Base-by-base conservation (phyloP, 371 early-diverging fungal genomes). In the Lichtheimia hyalospora region DNA sequence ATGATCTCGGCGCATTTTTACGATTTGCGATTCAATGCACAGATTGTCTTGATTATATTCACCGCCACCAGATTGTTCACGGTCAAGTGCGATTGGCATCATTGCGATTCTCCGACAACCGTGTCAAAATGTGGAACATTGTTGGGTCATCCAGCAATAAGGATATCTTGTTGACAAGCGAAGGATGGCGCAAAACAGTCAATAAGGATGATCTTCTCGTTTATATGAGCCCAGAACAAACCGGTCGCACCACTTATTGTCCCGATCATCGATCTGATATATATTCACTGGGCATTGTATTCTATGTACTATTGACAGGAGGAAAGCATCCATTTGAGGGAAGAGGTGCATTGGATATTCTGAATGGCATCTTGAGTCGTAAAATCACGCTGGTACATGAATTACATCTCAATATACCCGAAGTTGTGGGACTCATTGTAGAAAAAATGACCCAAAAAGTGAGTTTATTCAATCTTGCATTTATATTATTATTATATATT, bases 371-470 rank as follows among this genome's bases (percentile, higher is more conserved):
- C 7, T 58, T 84, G 7, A 75, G 81, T 50, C 69, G 62, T 21
- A 81, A 76, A 49, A 60, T 84, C 8, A 74, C 80, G 0, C 61
- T 76, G 5, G 64, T 81, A 16, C 64, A 76, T 40, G 69, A 76
- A 41, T 70, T 79, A 7, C 73, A 81, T n/a, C 68, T 80, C 14
- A 75, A 82, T 39, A 70, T 84, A 57, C 82, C 84, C 4, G 71
- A 72, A 18, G 62, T 82, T 1, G 52, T 84, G 14, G 69, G 74
- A 25, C 55, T 58, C 1, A 84, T 84, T 40, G 66, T 84, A 16
- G 76, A 80, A 54, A 84, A 81, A 62, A 81, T 84, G 83, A 83
- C 83, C 5, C 68, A 70, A 44, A 84, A 84, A 73, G 84, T 79
- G 63, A 57, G 21, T 60, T 20, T 18, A 5, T 3, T 21, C n/a